Base-by-base conservation (phyloP, 345 rosid genomes). In the Cochlearia excelsa region DNA sequence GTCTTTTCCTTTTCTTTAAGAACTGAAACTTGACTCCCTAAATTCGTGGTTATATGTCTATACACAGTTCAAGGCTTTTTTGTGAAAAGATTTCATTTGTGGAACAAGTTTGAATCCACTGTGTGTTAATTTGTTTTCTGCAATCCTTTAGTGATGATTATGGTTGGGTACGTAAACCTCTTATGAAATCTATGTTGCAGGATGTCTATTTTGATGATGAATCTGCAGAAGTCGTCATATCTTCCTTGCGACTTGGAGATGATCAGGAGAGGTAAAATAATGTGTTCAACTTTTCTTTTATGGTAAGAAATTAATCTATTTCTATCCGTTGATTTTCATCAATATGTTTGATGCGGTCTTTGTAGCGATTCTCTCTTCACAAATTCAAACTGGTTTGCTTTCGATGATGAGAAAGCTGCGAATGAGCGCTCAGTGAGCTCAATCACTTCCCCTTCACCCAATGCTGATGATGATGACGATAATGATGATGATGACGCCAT, bases 161-260 rank as follows among this genome's bases (percentile, higher is more conserved):
- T 46, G 30, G 40, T 57, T 39, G 23, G 43, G 49, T 46, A 51
- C 46, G 47, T 54, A 55, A 70, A 40, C 46, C 33, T 76, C 71
- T 76, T 31, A 70, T 59, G 30, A 57, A 51, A 46, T 40, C 3
- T 59, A 48, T 39, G 59, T 78, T 40, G 57, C 90, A 91, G 98
- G 98, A 91, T 71, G 90, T 87, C 59, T 91, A 91, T 82, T 91
- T 91, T 66, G 98, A 91, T 79, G 98, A 91, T 73, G 95, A 87
- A 79, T 91, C 96, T 75, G 96, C 96, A 43, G 98, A 91, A 75
- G 95, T 91, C 9, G 95, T 91, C 49, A 87, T 91, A 75, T 91
- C 98, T 69, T 87, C 98, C 64, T 75, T 91, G 70, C 95, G 92
- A 54, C 79, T 91, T 42, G 98, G 95, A 67, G 94, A 85, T 67